Percentiles rank a stretch among this genome's conserved stretches.
Conservation (phyloP, 768 basidiomycete species). For the Rhodotorula toruloides region DNA sequence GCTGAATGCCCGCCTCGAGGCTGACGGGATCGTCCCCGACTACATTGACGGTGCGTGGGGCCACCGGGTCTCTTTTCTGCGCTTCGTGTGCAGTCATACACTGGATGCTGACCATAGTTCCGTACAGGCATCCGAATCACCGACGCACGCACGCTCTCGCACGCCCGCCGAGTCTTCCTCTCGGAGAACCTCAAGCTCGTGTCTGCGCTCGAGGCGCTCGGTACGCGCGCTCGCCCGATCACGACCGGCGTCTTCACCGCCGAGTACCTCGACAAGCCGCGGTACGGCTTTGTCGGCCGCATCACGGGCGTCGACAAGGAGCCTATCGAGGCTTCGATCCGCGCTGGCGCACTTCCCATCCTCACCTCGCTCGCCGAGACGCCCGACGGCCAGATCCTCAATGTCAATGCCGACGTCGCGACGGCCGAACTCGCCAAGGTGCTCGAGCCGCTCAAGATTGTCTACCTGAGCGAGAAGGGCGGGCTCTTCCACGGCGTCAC, state of each 20-base stretch:
- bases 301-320: slow-evolving; percentile 92
- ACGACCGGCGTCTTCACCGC: slow-evolving; percentile 97
- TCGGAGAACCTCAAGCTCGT: slow-evolving; percentile 97
- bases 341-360: slow-evolving; percentile 92
- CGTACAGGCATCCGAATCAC: slow-evolving; percentile 81
- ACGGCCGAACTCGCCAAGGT: slow-evolving; percentile 97
- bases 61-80: too few relatives aligned
- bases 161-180: slow-evolving; percentile 92
- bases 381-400: slow-evolving; percentile 92
- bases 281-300: slow-evolving; percentile 93
- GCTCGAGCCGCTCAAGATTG: slow-evolving; percentile 96
- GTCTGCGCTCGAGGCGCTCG: slow-evolving; percentile 82
- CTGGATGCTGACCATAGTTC: background rate
- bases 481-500: slow-evolving; percentile 96
- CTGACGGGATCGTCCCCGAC: slow-evolving; percentile 87
- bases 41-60: slow-evolving; percentile 65
- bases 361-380: slow-evolving; percentile 91
- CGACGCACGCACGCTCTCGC: slow-evolving; percentile 86
- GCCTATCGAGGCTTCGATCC: slow-evolving; percentile 92
- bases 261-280: slow-evolving; percentile 87
- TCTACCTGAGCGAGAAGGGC: slow-evolving; percentile 96
- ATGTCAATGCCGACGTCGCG: slow-evolving; percentile 98
- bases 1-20: slow-evolving; percentile 85
- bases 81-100: background rate
- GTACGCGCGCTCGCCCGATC: slow-evolving; percentile 94